phyloP scores from a whole-genome alignment of 2,329 filamentous ascomycete species.

The Nothophaeocryptopus gaeumannii region DNA sequence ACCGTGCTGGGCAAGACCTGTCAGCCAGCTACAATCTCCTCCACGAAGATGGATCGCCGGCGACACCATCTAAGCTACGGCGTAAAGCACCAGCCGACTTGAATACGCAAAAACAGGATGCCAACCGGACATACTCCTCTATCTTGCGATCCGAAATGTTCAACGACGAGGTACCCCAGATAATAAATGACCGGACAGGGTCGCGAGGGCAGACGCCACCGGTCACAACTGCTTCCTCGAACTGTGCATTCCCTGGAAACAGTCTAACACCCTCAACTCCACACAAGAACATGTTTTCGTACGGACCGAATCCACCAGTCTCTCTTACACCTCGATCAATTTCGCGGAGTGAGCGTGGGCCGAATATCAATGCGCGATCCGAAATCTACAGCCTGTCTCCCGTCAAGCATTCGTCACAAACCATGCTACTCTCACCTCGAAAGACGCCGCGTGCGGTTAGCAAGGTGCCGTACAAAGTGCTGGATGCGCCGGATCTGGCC shows the following conservation, averaged over 20 bases:
- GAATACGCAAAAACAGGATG: constrained; percentile 93
- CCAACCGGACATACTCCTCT: constrained; percentile 86
- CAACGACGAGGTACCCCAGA: constrained; percentile 82
- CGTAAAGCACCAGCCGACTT: constrained; percentile 89
- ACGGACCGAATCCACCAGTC: constrained; percentile 80
- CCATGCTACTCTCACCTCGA: constrained; percentile 85
- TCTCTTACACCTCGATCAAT: constrained; percentile 67
- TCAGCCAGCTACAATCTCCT: constrained; percentile 89
- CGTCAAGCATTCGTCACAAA: constrained; percentile 87
- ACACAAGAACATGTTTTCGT: constrained; percentile 89
- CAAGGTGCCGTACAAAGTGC: constrained; percentile 95
- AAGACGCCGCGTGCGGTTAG: constrained; percentile 86
- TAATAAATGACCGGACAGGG: constrained; percentile 59
- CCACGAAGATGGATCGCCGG: constrained; percentile 88
- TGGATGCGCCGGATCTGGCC: constrained; percentile 91
- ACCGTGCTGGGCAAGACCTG: constrained; percentile 86
- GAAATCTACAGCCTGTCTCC: constrained; percentile 96
- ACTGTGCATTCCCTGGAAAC: constrained; percentile 65
- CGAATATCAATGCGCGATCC: constrained; percentile 82
- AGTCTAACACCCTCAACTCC: constrained; percentile 87
- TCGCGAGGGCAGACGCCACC: constrained; percentile 70
- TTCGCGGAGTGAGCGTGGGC: constrained; percentile 73
- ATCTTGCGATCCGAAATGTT: constrained; percentile 89
- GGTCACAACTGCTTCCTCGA: constrained; percentile 58
- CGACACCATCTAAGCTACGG: constrained; percentile 81